These are phyloP conservation scores for Glaciozyma antarctica DNA, from an alignment of 768 basidiomycete genomes.

Conservation along the genomic window DNA sequence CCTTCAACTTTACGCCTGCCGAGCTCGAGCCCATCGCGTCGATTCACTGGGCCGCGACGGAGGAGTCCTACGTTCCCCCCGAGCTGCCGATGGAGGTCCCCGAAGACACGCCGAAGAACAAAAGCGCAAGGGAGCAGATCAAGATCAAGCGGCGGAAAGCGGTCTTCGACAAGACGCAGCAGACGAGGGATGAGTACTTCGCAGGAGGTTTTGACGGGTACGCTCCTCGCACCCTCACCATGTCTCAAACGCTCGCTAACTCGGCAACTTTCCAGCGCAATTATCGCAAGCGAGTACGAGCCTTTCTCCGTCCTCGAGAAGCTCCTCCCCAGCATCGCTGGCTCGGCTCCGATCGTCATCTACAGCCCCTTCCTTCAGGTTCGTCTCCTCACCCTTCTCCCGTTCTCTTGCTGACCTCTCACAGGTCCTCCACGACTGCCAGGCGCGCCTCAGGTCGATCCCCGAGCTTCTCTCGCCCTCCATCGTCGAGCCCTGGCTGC, in stretches of 20 bases:
- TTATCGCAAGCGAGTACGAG: slow-evolving; percentile 77
- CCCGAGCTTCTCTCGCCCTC: slow-evolving; percentile 66
- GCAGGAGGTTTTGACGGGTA: slow-evolving; percentile 82
- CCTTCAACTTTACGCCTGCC: slow-evolving; percentile 75
- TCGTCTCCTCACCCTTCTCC: slow-evolving; percentile 11
- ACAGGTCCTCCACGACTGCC: slow-evolving; percentile 67
- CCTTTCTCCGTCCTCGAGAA: slow-evolving; percentile 67
- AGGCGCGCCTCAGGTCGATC: slow-evolving; percentile 56
- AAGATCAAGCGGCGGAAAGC: slow-evolving; percentile 66
- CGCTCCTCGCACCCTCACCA: slow-evolving; percentile 31
- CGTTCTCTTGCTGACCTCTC: background rate
- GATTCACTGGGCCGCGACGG: slow-evolving; percentile 84
- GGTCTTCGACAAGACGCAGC: slow-evolving; percentile 53
- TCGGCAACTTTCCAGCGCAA: slow-evolving; percentile 46
- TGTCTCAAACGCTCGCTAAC: too few relatives aligned
- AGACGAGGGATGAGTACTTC: slow-evolving; percentile 69
- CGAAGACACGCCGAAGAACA: slow-evolving; percentile 36
- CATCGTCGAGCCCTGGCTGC: slow-evolving; percentile 75
- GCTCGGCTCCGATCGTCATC: slow-evolving; percentile 76
- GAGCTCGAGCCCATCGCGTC: slow-evolving; percentile 51
- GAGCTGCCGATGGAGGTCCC: slow-evolving; percentile 28
- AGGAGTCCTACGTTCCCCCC: slow-evolving; percentile 65
- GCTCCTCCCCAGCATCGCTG: slow-evolving; percentile 65
- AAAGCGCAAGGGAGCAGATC: slow-evolving; percentile 35
- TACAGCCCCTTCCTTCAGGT: slow-evolving; percentile 76